These are phyloP conservation scores for Gossypium australe DNA, from an alignment of 345 rosid species.

Conservation along the genomic window DNA sequence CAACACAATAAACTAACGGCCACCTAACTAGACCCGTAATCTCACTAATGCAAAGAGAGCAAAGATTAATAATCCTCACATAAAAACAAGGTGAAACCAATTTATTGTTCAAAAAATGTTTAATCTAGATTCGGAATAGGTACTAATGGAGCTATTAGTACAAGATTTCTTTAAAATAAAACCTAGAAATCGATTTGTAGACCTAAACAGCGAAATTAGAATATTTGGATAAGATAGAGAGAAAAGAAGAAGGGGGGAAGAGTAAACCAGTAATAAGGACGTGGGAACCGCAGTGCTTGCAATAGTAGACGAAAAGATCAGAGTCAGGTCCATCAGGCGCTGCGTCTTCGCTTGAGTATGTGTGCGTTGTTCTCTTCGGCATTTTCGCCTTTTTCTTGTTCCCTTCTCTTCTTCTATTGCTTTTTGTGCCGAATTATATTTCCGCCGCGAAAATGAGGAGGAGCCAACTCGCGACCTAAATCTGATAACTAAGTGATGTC, in stretches of 20 bases:
- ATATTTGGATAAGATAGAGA: not conserved
- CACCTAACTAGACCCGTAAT: not conserved
- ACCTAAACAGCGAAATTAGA: not conserved
- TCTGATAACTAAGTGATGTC: not conserved
- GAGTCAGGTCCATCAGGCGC: constrained; percentile 94
- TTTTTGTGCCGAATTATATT: not conserved
- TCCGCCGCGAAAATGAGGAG: not conserved
- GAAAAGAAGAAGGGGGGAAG: constrained; percentile 10
- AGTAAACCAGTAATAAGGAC: constrained; percentile 99
- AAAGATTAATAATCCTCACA: not conserved
- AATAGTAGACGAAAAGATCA: constrained; percentile 96
- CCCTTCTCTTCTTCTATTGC: not conserved
- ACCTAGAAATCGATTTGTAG: not conserved
- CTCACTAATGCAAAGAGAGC: not conserved
- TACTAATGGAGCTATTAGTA: not conserved
- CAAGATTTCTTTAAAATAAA: not conserved
- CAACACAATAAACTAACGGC: not conserved
- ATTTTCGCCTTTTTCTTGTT: constrained; percentile 22
- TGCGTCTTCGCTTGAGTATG: constrained; percentile 99
- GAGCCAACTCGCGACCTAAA: not conserved
- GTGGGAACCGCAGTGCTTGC: constrained; percentile 97
- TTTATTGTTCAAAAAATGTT: not conserved
- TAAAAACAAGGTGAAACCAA: not conserved
- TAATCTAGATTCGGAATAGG: not conserved
- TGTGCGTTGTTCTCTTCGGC: constrained; percentile 99